Percentiles rank a stretch among this genome's conserved stretches.
Evolutionary conservation across 164 flowering plant species (phyloP).

Genomic region (Vitis amurensis): DNA sequence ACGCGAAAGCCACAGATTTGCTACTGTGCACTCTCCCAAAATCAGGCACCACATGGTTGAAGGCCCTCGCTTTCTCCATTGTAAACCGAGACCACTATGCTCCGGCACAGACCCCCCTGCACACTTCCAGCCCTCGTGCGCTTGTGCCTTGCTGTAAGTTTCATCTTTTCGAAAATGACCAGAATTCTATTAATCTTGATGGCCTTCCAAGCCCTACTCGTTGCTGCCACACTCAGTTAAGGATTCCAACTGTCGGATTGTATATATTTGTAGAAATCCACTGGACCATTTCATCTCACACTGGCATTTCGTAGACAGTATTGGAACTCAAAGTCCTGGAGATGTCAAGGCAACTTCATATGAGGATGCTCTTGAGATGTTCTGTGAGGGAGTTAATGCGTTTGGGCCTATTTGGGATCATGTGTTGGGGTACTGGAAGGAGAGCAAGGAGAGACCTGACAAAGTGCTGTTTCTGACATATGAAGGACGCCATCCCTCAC

Average conservation of each 20-base stretch:
- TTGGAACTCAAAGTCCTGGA: too few relatives aligned
- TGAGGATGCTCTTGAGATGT: conserved; percentile 1
- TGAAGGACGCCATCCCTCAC: too few relatives aligned
- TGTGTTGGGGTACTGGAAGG: too few relatives aligned
- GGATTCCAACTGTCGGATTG: too few relatives aligned
- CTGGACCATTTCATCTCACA: conserved; percentile 9
- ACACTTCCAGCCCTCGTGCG: neutral
- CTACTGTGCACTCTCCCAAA: neutral
- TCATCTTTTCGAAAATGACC: neutral
- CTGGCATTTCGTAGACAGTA: conserved; percentile 7
- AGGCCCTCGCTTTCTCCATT: neutral
- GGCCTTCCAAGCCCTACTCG: too few relatives aligned
- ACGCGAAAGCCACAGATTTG: neutral
- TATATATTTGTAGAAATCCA: conserved; percentile 11
- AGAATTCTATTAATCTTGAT: neutral
- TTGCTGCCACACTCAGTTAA: too few relatives aligned
- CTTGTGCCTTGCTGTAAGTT: neutral
- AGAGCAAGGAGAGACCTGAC: too few relatives aligned
- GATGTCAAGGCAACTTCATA: too few relatives aligned
- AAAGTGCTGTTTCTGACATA: too few relatives aligned
- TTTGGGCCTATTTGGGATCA: conserved; percentile 16
- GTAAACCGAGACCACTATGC: neutral
- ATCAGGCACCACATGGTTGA: conserved; percentile 3
- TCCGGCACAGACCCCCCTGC: neutral
- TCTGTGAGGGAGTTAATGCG: conserved; percentile 5